phyloP scores from a whole-genome alignment of 495 filamentous ascomycete genomes.

The Thermochaetoides thermophila region DNA sequence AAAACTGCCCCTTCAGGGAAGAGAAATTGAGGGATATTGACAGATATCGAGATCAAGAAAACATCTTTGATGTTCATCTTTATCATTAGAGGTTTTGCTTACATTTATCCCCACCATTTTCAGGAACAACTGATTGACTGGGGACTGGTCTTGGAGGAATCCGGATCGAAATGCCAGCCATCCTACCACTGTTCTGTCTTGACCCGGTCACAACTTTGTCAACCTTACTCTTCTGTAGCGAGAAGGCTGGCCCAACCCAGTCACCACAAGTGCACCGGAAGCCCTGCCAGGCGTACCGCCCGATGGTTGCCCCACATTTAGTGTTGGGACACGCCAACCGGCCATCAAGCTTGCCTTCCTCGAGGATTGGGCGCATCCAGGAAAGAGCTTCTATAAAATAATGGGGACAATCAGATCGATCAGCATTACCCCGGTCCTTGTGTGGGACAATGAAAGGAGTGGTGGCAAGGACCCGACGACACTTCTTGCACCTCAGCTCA shows the following conservation, averaged over 20 bases:
- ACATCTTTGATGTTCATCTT: background rate
- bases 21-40: too few relatives aligned
- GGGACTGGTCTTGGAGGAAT: slow-evolving; percentile 17
- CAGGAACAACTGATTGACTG: background rate
- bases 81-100: too few relatives aligned
- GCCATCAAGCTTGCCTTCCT: slow-evolving; percentile 62
- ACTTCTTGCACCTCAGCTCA: slow-evolving; percentile 51
- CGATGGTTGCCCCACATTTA: slow-evolving; percentile 66
- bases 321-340: slow-evolving; percentile 66
- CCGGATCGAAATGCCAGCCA: slow-evolving; percentile 17
- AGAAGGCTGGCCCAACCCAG: slow-evolving; percentile 87
- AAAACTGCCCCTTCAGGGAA: too few relatives aligned
- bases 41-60: too few relatives aligned
- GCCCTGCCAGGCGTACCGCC: slow-evolving; percentile 91
- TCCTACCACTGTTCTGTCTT: slow-evolving; percentile 7
- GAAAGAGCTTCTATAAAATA: slow-evolving; percentile 79
- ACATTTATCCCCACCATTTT: background rate
- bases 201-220: slow-evolving; percentile 38
- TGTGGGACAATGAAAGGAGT: slow-evolving; percentile 28
- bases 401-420: slow-evolving; percentile 49
- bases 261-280: slow-evolving; percentile 81
- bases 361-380: slow-evolving; percentile 81
- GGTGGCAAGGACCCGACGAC: slow-evolving; percentile 36
- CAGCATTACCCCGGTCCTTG: slow-evolving; percentile 9
- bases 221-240: slow-evolving; percentile 61